Conservation (phyloP, 495 filamentous ascomycete genomes). For the Daldinia decipiens region DNA sequence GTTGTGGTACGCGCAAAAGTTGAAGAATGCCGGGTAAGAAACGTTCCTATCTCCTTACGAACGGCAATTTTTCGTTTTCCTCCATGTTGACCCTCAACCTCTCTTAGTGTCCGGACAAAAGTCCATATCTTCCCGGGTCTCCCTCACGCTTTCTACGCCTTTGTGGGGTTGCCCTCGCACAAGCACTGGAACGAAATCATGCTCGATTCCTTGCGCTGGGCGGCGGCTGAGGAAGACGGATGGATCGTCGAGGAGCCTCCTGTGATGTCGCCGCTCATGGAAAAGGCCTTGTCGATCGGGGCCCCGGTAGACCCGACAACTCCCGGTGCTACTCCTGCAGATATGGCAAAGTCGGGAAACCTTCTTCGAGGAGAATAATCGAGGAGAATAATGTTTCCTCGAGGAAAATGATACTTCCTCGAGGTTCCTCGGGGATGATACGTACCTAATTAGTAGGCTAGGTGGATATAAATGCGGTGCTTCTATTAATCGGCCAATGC, state of each 20-base stretch:
- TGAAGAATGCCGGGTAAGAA: constrained; percentile 60
- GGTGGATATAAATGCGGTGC: no score
- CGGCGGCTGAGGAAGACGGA: constrained; percentile 27
- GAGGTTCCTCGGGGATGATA: neutral
- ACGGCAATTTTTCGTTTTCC: neutral
- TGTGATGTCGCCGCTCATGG: constrained; percentile 23
- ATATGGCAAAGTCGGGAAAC: constrained; percentile 2
- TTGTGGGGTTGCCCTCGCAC: constrained; percentile 34
- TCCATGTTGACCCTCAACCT: neutral
- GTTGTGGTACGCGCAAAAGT: constrained; percentile 55
- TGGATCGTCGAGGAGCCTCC: constrained; percentile 38
- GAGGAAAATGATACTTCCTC: neutral
- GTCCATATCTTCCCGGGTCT: constrained; percentile 47
- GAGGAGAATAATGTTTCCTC: constrained; percentile 11
- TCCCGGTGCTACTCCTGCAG: neutral
- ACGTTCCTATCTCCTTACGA: neutral
- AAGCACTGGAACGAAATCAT: constrained; percentile 40
- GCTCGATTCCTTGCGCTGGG: constrained; percentile 42
- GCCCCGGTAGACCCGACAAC: constrained; percentile 10
- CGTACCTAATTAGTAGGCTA: neutral
- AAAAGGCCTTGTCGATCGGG: neutral
- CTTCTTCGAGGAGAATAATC: constrained; percentile 13
- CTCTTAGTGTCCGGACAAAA: constrained; percentile 41
- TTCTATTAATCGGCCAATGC: no score
- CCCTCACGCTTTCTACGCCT: constrained; percentile 42